Percentiles rank a stretch among this genome's conserved stretches.
These are phyloP conservation scores for Zymoseptoria passerinii DNA, from an alignment of 2,329 filamentous ascomycete species.

Conservation along the genomic window DNA sequence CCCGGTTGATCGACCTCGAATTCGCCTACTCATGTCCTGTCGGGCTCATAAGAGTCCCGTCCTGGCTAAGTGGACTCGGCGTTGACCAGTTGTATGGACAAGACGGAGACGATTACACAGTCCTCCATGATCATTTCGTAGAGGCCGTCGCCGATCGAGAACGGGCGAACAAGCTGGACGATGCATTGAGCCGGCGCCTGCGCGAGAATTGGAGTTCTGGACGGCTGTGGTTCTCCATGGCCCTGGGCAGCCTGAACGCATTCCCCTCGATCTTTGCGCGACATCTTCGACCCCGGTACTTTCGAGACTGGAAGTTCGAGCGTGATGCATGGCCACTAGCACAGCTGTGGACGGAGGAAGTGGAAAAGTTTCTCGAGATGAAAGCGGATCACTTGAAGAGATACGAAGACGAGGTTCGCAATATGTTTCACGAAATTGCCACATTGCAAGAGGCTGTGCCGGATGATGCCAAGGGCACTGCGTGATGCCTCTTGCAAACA, in stretches of 20 bases:
- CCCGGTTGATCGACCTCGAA: slow-evolving; percentile 31
- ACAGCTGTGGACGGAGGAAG: slow-evolving; percentile 1
- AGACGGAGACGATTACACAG: not conserved
- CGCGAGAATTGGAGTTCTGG: not conserved
- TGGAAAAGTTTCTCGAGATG: not conserved
- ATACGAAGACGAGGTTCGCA: not conserved
- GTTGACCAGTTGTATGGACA: not conserved
- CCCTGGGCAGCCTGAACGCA: not conserved
- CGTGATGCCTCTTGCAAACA: no score
- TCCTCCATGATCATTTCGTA: not conserved
- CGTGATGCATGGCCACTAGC: not conserved
- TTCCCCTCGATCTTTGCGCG: not conserved
- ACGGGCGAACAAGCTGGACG: not conserved
- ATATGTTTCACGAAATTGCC: not conserved
- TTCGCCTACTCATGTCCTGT: slow-evolving; percentile 10
- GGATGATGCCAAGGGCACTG: no score
- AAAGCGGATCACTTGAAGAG: not conserved
- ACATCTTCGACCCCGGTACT: not conserved
- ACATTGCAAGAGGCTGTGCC: not conserved
- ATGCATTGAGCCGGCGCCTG: not conserved
- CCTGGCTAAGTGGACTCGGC: not conserved
- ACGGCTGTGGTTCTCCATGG: not conserved
- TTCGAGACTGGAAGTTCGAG: not conserved
- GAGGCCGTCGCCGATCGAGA: not conserved
- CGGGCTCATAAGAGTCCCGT: not conserved